Evolutionary conservation across 1,284 basidiomycete genomes (phyloP).

Genomic region (Laetiporus sulphureus): DNA sequence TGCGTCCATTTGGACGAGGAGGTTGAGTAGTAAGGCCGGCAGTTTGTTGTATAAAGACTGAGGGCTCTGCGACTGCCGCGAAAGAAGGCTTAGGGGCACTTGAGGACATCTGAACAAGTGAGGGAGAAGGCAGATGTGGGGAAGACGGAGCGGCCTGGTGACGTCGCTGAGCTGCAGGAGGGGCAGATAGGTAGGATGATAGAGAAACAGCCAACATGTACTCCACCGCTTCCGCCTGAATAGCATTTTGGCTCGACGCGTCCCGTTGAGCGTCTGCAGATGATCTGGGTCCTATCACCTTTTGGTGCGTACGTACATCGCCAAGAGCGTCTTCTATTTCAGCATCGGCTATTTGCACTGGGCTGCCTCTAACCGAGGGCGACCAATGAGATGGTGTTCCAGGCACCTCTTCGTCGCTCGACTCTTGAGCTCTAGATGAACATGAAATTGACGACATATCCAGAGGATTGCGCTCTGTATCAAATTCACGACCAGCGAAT

Average conservation of each 20-base stretch:
- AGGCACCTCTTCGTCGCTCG: background rate
- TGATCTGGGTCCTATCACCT: too few relatives aligned
- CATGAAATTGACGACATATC: background rate
- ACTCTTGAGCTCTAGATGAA: background rate
- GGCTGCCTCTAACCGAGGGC: background rate
- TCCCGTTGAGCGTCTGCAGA: too few relatives aligned
- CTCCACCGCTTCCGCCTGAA: too few relatives aligned
- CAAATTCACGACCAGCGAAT: too few relatives aligned
- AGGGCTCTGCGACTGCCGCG: constrained; percentile 6
- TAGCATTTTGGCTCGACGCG: too few relatives aligned
- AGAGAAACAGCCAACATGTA: background rate
- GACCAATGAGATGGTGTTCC: constrained; percentile 2
- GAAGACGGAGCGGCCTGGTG: constrained; percentile 5
- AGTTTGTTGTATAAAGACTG: background rate
- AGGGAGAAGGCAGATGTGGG: constrained; percentile 1
- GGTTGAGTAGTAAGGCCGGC: background rate
- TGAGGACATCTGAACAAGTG: constrained; percentile 4
- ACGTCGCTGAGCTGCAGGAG: constrained; percentile 32
- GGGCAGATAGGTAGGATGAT: constrained; percentile 20
- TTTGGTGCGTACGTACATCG: too few relatives aligned
- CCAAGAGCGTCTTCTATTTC: too few relatives aligned
- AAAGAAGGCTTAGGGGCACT: background rate
- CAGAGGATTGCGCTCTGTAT: background rate
- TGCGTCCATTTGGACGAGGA: constrained; percentile 9
- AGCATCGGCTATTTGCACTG: too few relatives aligned